Conservation (phyloP, 257 asterid species). For the Gentiana macrophylla region DNA sequence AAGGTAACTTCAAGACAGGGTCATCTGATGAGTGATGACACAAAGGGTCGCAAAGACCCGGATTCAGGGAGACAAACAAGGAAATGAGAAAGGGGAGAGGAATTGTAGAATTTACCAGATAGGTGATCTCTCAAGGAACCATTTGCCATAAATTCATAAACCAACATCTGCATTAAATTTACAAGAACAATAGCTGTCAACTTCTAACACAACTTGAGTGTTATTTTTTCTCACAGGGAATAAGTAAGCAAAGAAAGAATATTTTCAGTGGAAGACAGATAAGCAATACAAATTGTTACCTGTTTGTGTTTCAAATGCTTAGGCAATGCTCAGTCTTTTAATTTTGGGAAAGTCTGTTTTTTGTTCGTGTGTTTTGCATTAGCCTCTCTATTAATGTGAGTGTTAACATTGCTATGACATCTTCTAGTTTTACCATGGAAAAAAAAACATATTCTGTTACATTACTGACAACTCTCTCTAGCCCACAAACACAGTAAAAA, state of each 20-base stretch:
- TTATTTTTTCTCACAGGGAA: background rate
- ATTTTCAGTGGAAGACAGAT: background rate
- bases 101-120: conserved; percentile 41
- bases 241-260: background rate
- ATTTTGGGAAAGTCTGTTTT: background rate
- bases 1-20: background rate
- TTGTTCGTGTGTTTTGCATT: background rate
- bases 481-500: background rate
- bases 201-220: background rate
- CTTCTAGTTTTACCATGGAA: background rate
- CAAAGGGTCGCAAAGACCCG: background rate
- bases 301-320: background rate
- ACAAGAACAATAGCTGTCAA: conserved; percentile 11
- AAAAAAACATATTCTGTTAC: too few relatives aligned
- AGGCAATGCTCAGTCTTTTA: background rate
- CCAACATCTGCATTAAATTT: conserved; percentile 71
- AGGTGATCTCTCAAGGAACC: conserved; percentile 86
- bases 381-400: background rate
- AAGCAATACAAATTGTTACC: background rate
- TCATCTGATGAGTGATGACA: background rate
- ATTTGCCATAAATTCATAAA: conserved; percentile 85
- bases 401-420: background rate
- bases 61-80: background rate
- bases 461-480: too few relatives aligned
- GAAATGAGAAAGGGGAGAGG: background rate